Base-by-base conservation (phyloP, 164 flowering plant genomes). In the Magnolia sinica region DNA sequence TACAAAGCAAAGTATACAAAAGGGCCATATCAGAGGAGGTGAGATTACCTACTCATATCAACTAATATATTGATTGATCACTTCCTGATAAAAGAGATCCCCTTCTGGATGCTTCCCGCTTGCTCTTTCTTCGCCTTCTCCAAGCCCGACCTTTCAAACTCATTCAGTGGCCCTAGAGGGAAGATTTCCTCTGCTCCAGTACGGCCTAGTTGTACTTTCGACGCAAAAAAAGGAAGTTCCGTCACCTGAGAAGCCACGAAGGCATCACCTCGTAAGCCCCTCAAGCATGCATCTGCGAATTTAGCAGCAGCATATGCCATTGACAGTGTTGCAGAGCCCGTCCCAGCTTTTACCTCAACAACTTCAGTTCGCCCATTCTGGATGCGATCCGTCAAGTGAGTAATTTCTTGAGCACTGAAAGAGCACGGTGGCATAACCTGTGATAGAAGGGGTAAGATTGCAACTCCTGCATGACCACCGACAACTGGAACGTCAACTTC, bases 291-390 rank as follows among this genome's bases (percentile, higher is more conserved):
- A 83, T 94, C 97, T 3, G 98, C 98, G 83, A 94, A 94, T 76
- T 92, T 96, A 4, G 87, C 97, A 63, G 98, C 97, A 76, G 98
- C 98, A 84, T 86, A 96, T 70, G 99, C 98, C 98, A 92, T 96
- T 71, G 99, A 96, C 31, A 96, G 87, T 68, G 99, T 96, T 76
- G 99, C 98, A 29, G 99, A 96, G 59, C 98, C 98, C 66, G 95
- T 74, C 75, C 99, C 98, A 77, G 98, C 98, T 83, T 19, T 18
- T 68, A 68, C 78, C 78, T 76, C 74, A 9, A 76, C 78, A 22
- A 76, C 78, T 58, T 76, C 73, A 7, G 70, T 70, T 22, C 78
- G 74, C 10, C 74, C 78, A 49, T 76, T 70, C 29, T 75, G 77
- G 27, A 75, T 75, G 29, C 77, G 70, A 71, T 66, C 64, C 6